Base-by-base conservation (phyloP, 1,284 basidiomycete genomes). In the Pseudozyma thailandica region DNA sequence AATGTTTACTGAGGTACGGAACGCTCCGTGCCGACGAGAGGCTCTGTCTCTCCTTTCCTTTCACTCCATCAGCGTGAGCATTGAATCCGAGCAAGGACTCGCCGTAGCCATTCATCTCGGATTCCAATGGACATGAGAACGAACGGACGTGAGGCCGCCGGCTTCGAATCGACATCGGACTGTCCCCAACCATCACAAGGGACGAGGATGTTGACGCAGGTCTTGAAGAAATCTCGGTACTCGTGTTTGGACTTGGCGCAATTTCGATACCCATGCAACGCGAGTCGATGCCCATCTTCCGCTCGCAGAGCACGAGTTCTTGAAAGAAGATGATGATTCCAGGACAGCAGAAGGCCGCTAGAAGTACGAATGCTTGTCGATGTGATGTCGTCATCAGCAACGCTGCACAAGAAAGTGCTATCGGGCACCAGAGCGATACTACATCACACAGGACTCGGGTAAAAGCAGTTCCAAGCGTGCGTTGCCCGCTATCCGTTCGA, bases 1-100 rank as follows among this genome's bases (percentile, higher is more conserved):
- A 74, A 25, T 74, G 71, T 20, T 55, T n/a, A 7, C 43, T 18
- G 8, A 52, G 31, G n/a, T 62, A 74, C 2, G 65, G 65, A 1
- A 74, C 62, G 28, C 61, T 71, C 16, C 37, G 42, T 3, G 61
- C 47, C 3, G 53, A 54, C 1, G 62, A 46, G 2, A 53, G 28
- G 16, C 53, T 56, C 10, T 49, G 30, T 8, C 60, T 51, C 13
- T 50, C 26, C 23, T 48, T 52, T 26, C 21, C 28, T 4, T 18
- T 15, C 18, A 37, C 12, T 23, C 2, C 26, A 27, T 41, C n/a
- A 1, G 16, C 8, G 9, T 3, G 1, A 13, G 26, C 23, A 20
- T 42, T 27, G 4, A 18, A 31, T 4, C 31, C 49, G 20, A 53
- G 41, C 3, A 31, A 31, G n/a, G 20, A 8, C 21, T 51, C 20